phyloP scores from a whole-genome alignment of 2,329 filamentous ascomycete species.

The Ophiosphaerella korrae region DNA sequence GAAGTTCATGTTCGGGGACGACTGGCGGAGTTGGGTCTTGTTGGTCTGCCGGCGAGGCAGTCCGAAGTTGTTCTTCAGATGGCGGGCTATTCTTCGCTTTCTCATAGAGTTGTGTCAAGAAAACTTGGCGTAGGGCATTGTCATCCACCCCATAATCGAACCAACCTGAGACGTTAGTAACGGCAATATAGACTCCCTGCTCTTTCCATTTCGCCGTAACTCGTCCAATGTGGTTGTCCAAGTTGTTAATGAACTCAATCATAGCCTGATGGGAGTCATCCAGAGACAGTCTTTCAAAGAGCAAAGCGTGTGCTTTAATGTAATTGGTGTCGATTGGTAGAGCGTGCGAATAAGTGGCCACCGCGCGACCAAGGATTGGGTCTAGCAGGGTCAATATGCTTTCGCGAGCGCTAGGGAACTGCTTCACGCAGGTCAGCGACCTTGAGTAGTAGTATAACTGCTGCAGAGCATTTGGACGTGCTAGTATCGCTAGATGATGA shows the following conservation, averaged over 20 bases:
- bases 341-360: slow-evolving; percentile 36
- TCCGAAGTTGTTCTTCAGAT: slow-evolving; percentile 22
- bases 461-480: slow-evolving; percentile 69
- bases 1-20: slow-evolving; percentile 24
- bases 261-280: slow-evolving; percentile 56
- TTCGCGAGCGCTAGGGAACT: slow-evolving; percentile 71
- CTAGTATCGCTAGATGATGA: slow-evolving; percentile 83
- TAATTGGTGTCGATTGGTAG: slow-evolving; percentile 63
- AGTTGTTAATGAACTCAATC: slow-evolving; percentile 56
- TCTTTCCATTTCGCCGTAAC: slow-evolving; percentile 60
- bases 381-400: slow-evolving; percentile 72
- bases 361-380: slow-evolving; percentile 51
- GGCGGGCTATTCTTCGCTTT: slow-evolving; percentile 12
- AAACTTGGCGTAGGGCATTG: slow-evolving; percentile 42
- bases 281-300: slow-evolving; percentile 61
- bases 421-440: slow-evolving; percentile 69
- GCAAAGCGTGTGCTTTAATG: slow-evolving; percentile 66
- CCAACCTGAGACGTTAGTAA: slow-evolving; percentile 60
- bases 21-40: slow-evolving; percentile 14
- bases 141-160: slow-evolving; percentile 60
- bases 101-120: slow-evolving; percentile 12
- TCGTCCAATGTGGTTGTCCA: slow-evolving; percentile 64
- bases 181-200: slow-evolving; percentile 62
- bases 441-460: slow-evolving; percentile 77
- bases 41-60: slow-evolving; percentile 18